phyloP scores from a whole-genome alignment of 805 yeast species.

The Myxozyma lipomycoides region DNA sequence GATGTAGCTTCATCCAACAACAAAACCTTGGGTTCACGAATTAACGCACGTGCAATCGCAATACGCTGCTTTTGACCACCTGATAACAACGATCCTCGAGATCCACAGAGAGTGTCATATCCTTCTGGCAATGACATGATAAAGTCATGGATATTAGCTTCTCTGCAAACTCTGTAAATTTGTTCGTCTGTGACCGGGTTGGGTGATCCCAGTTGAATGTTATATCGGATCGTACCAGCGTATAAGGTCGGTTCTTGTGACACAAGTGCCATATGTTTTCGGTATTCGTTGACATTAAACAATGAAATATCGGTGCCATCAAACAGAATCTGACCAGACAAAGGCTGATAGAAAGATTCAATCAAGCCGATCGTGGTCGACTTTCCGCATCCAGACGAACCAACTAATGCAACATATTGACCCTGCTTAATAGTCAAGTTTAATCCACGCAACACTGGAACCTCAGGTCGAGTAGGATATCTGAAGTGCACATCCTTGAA shows the following conservation, averaged over 20 bases:
- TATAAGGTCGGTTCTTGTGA: conserved; percentile 61
- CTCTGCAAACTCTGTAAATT: conserved; percentile 43
- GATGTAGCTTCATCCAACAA: conserved; percentile 58
- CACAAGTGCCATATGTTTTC: conserved; percentile 57
- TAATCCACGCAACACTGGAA: conserved; percentile 32
- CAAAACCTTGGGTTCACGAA: conserved; percentile 52
- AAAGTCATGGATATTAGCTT: conserved; percentile 53
- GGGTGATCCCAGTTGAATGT: conserved; percentile 47
- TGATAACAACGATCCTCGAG: conserved; percentile 49
- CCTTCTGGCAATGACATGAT: conserved; percentile 52
- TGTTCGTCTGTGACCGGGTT: conserved; percentile 37
- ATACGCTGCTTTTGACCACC: conserved; percentile 66
- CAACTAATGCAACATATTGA: conserved; percentile 84
- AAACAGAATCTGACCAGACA: conserved; percentile 18
- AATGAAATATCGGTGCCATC: conserved; percentile 22
- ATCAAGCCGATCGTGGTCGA: conserved; percentile 49
- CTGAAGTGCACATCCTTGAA: conserved; percentile 42
- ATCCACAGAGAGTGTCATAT: conserved; percentile 48
- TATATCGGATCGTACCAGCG: conserved; percentile 76
- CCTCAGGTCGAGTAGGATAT: conserved; percentile 35
- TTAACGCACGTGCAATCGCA: conserved; percentile 60
- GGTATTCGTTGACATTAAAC: conserved; percentile 46
- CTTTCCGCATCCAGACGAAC: conserved; percentile 64
- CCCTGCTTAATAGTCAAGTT: conserved; percentile 58
- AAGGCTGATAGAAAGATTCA: conserved; percentile 33